These are phyloP conservation scores for Boletellus sp. DNA, from an alignment of 1,284 basidiomycete species.

Conservation along the genomic window DNA sequence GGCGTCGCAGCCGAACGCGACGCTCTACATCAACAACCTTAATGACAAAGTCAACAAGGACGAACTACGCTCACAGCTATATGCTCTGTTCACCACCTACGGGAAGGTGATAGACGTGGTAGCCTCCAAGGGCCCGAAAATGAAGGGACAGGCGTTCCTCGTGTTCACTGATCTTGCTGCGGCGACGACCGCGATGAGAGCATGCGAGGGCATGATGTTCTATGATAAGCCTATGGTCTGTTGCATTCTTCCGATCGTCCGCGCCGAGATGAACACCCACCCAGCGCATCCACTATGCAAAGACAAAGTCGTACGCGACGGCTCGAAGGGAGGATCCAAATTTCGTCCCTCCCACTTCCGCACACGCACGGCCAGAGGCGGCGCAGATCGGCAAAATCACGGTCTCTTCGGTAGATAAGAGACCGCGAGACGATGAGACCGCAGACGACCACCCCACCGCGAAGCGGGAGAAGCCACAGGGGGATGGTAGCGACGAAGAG, in stretches of 20 bases:
- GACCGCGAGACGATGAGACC: conserved; percentile 61
- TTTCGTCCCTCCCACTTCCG: conserved; percentile 66
- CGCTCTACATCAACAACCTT: conserved; percentile 93
- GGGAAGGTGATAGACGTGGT: conserved; percentile 93
- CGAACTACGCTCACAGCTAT: conserved; percentile 82
- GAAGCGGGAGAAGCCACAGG: conserved; percentile 70
- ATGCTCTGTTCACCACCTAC: conserved; percentile 89
- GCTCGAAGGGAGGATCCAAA: conserved; percentile 68
- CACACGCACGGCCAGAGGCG: conserved; percentile 46
- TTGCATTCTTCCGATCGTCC: conserved; percentile 17
- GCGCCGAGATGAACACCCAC: conserved; percentile 11
- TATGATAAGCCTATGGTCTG: conserved; percentile 89
- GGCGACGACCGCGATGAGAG: conserved; percentile 88
- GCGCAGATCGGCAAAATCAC: conserved; percentile 38
- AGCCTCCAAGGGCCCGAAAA: conserved; percentile 83
- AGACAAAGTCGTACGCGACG: conserved; percentile 81
- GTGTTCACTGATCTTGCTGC: conserved; percentile 88
- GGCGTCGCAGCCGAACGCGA: conserved; percentile 74
- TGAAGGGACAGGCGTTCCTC: conserved; percentile 95
- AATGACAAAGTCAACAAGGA: conserved; percentile 94
- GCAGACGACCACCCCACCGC: conserved; percentile 50
- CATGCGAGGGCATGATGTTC: conserved; percentile 87
- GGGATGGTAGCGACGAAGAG: conserved; percentile 64
- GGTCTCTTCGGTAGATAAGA: conserved; percentile 48
- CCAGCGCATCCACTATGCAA: conserved; percentile 86